Base-by-base conservation (phyloP, 345 rosid species). In the Abelmoschus esculentus region DNA sequence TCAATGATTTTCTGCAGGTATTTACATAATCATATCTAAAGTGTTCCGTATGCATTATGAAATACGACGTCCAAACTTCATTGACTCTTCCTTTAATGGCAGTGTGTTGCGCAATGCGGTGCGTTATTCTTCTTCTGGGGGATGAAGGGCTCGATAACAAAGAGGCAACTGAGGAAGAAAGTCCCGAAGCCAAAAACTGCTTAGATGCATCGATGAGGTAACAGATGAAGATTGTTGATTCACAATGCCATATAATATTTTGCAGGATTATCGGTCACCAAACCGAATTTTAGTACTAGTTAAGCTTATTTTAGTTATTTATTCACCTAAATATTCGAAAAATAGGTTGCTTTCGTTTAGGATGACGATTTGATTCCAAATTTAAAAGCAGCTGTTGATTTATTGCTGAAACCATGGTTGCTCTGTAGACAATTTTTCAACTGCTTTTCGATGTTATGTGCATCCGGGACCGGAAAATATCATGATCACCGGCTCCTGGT, bases 51-150 rank as follows among this genome's bases (percentile, higher is more conserved):
- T 3, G 34, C 57, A 31, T 61, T 58, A 44, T 49, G 3, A 10
- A 42, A 42, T 40, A 40, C 44, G 44, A 26, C 46, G 8, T 70
- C 7, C 12, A 29, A 56, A 55, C 62, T 52, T 67, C 28, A 19
- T 60, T 28, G 62, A 18, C 60, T 69, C 38, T 52, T 46, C 17
- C 2, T 4, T 31, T 71, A 61, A 71, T 70, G 70, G 79, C 85
- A 93, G 97, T 78, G 82, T 44, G 81, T 91, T 79, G 96, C 96
- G 7, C 88, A 88, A 42, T 87, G 79, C 8, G 95, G 97, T 54
- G 96, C 98, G 5, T 75, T 93, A 80, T 84, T 93, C 58, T 91
- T 85, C 89, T 93, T 91, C 83, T 66, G 86, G 7, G 96, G 91
- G 78, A 89, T 91, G 96, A 93, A 85, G 88, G 86, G 86, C 84